Conservation (phyloP, 2,329 filamentous ascomycete species). For the Monilinia fructigena region DNA sequence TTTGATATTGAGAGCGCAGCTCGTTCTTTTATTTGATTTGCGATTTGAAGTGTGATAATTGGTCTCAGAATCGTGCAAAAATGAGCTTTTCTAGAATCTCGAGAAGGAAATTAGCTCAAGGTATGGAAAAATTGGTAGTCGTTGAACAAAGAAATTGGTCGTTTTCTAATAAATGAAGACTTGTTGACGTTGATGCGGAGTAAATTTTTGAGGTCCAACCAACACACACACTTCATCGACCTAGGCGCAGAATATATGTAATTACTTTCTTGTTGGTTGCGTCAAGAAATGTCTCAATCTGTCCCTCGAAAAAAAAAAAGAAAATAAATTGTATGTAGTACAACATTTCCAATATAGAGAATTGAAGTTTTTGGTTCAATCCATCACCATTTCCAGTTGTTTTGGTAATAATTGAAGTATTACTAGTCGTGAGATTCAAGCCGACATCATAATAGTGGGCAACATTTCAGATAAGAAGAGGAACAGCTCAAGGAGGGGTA, state of each 20-base stretch:
- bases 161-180: neutral
- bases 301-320: neutral
- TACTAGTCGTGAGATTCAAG: neutral
- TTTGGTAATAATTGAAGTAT: conserved; percentile 18
- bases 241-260: conserved; percentile 18
- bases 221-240: conserved; percentile 13
- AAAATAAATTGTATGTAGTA: neutral
- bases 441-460: conserved; percentile 13
- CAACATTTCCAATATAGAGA: neutral
- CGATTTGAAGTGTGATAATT: neutral
- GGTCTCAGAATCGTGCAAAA: neutral
- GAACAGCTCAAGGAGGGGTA: neutral
- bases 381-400: conserved; percentile 18
- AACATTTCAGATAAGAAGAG: conserved; percentile 20
- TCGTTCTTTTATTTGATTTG: conserved; percentile 11
- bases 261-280: neutral
- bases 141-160: conserved; percentile 16
- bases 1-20: conserved; percentile 30
- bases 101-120: conserved; percentile 19
- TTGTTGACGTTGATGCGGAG: conserved; percentile 6
- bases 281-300: neutral
- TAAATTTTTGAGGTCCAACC: conserved; percentile 8
- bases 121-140: neutral
- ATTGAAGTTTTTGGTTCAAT: conserved; percentile 3
- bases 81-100: conserved; percentile 8